Evolutionary conservation across 768 basidiomycete genomes (phyloP), one percentile per base, ranked within the genome.

Genomic region (Rhodotorula graminis): DNA sequence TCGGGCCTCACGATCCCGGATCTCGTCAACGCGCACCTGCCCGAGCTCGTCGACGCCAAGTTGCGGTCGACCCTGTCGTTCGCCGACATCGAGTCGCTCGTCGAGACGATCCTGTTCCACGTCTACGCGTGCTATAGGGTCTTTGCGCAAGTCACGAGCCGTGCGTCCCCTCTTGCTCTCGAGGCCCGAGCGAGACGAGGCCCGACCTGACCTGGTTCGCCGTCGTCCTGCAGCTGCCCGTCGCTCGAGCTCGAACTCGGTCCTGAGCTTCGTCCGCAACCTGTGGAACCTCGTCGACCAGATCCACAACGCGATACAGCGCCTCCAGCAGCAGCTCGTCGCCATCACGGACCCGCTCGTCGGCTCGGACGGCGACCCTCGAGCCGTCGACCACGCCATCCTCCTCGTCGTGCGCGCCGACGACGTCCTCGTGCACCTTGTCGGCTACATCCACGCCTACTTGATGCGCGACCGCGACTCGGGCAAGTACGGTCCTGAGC

Each of bases 241-340:
- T 12, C 63, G 64, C 4, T 14, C 71, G 0, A 53, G 7, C 19
- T 46, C 58, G 8, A 8, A 33, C 23, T 61, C 71, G 25, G 42
- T 69, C 46, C 63, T 69, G 25, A 46, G 52, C 37, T 72, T 72
- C 71, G 23, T 72, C 23, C 71, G 71, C 29, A 68, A 53, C 44
- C 72, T 75, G n/a, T 75, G 70, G 70, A 31, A 63, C 23, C 52
- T 69, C 8, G 59, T 75, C 70, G 73, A 75, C 55, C 63, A 68
- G 37, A 56, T 71, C 16, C 73, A 75, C 60, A 42, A 65, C 19
- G 66, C 67, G 31, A 63, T 75, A 23, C 73, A 75, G 58, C 62
- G 70, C 0, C 60, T 75, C 7, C 73, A 75, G 63, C 73, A 75
- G 23, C 60, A 63, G 18, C 70, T 75, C 64, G 73, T 75, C 63